phyloP scores from a whole-genome alignment of 495 filamentous ascomycete genomes.

The Cairneyella variabilis region DNA sequence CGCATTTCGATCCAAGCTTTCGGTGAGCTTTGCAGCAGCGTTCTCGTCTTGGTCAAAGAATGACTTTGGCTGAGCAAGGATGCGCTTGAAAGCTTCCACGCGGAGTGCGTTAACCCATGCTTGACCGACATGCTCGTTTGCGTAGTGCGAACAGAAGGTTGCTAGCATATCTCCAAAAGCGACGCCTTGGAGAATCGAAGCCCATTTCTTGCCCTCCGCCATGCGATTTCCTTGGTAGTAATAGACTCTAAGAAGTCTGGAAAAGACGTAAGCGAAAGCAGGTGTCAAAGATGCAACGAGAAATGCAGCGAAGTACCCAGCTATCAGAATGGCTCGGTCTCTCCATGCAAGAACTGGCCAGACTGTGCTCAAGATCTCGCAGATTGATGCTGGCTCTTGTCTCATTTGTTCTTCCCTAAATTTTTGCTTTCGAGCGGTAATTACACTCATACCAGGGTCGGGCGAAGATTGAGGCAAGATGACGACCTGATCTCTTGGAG shows the following conservation, averaged over 20 bases:
- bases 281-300: conserved; percentile 69
- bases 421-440: no score
- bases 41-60: conserved; percentile 81
- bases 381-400: conserved; percentile 38
- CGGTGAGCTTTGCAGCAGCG: conserved; percentile 54
- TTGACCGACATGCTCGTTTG: conserved; percentile 69
- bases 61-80: conserved; percentile 74
- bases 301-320: conserved; percentile 58
- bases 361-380: conserved; percentile 65
- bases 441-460: no score
- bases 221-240: conserved; percentile 43
- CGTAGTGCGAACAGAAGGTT: conserved; percentile 62
- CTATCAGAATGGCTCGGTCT: conserved; percentile 51
- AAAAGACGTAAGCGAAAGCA: conserved; percentile 72
- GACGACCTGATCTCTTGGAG: no score
- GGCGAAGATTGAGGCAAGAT: no score
- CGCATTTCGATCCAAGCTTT: conserved; percentile 75
- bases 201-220: conserved; percentile 58
- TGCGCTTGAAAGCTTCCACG: conserved; percentile 59
- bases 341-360: conserved; percentile 58
- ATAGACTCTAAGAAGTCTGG: conserved; percentile 68
- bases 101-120: conserved; percentile 75
- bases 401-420: conserved; percentile 17
- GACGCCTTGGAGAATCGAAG: conserved; percentile 63
- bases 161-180: conserved; percentile 61